Base-by-base conservation (phyloP, 352 stramenopile genomes). In the Globisporangium middletonii region DNA sequence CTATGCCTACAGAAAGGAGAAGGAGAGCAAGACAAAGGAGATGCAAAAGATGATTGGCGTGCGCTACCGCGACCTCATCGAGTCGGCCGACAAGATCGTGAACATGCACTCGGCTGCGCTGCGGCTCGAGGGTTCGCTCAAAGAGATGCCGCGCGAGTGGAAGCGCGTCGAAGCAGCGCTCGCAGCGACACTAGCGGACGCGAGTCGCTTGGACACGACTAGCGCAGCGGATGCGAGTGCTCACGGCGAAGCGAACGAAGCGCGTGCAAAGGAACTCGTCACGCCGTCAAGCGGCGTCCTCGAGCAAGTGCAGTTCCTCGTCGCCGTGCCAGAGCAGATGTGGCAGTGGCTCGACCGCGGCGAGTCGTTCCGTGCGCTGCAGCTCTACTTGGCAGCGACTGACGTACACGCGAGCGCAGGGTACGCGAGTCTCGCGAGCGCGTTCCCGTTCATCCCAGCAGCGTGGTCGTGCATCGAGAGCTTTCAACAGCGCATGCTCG, bases 41-140 rank as follows among this genome's bases (percentile, higher is more conserved):
- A 94, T 97, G 83, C 89, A 97, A 60, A 88, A 88, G 59, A 97
- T 97, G 88, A 96, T 97, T 38, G 83, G 89, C 42, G 92, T 95
- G 42, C 69, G 89, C 4, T 97, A 97, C 50, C 88, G 94, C 33
- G 89, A 97, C 58, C 71, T 97, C 13, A 97, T 97, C 61, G 88
- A 97, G 57, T 97, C 89, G 35, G 90, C 90, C 1, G 90, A 97
- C 69, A 91, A 91, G 63, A 97, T 97, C 49, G 80, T 97, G 13
- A 94, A 75, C 37, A 97, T 97, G 90, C 88, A 97, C 61, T 91
- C 93, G 55, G 81, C 83, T 2, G 83, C 86, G 12, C 62, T 94
- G 57, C 75, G 75, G n/a, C 74, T 95, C 16, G 83, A 92, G 48
- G 69, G 76, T 38, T 87, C 83, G 16, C 68, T 95, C 12, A 83